Evolutionary conservation across 257 asterid species (phyloP).

Genomic region (Euphrasia confusa): DNA sequence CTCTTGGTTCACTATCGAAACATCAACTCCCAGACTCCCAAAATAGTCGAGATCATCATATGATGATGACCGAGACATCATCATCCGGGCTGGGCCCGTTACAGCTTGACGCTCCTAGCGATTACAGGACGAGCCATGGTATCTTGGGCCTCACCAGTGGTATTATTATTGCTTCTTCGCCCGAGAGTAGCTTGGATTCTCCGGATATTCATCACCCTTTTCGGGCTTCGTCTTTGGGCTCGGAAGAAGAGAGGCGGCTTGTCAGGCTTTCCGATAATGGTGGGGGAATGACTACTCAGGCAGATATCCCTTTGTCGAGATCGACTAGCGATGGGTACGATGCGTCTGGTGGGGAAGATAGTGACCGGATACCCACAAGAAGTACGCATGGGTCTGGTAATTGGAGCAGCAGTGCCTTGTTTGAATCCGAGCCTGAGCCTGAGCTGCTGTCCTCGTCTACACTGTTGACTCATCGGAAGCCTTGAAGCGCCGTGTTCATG

Average conservation of each 20-base stretch:
- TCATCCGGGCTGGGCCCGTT: slow-evolving; percentile 62
- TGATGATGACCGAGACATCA: slow-evolving; percentile 34
- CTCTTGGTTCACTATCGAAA: slow-evolving; percentile 42
- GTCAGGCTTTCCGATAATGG: slow-evolving; percentile 34
- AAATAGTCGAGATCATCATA: slow-evolving; percentile 23
- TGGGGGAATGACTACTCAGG: too few relatives aligned
- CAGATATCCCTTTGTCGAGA: too few relatives aligned
- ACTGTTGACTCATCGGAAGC: too few relatives aligned
- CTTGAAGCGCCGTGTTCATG: too few relatives aligned
- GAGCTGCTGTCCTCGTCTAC: too few relatives aligned
- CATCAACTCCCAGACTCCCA: slow-evolving; percentile 30
- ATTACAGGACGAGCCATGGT: slow-evolving; percentile 39
- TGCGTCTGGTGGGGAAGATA: too few relatives aligned
- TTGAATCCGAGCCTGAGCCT: too few relatives aligned
- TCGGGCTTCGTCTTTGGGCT: slow-evolving; percentile 53
- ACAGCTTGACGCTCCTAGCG: slow-evolving; percentile 65
- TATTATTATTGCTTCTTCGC: slow-evolving; percentile 62
- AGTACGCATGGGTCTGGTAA: too few relatives aligned
- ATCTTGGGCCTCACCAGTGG: slow-evolving; percentile 37
- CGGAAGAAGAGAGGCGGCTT: slow-evolving; percentile 52
- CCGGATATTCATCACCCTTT: slow-evolving; percentile 66
- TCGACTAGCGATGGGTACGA: too few relatives aligned
- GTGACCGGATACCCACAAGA: too few relatives aligned
- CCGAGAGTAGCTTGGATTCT: slow-evolving; percentile 88
- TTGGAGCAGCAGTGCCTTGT: too few relatives aligned